Percentiles rank a stretch among this genome's conserved stretches.
Evolutionary conservation across 1,284 basidiomycete species (phyloP).

Genomic region (Tylopilus sp.): DNA sequence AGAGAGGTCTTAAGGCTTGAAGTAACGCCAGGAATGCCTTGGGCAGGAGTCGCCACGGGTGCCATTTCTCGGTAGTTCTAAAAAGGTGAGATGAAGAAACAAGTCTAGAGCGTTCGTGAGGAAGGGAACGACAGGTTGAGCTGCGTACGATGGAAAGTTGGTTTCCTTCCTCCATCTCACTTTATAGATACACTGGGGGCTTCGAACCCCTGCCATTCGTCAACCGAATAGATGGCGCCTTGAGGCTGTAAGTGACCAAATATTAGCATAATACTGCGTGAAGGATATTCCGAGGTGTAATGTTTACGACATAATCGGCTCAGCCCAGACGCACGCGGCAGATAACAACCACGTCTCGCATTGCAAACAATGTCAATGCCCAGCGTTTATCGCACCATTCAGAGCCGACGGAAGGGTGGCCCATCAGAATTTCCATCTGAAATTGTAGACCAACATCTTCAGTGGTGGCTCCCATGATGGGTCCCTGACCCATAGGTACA

Average conservation of each 20-base stretch:
- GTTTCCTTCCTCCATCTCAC: neutral
- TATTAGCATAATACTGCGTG: constrained; percentile 18
- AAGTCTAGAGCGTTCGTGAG: neutral
- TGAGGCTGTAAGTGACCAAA: constrained; percentile 21
- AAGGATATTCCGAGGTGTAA: neutral
- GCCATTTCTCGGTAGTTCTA: constrained; percentile 16
- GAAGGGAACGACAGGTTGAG: neutral
- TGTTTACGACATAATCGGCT: constrained; percentile 16
- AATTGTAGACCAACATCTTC: constrained; percentile 7
- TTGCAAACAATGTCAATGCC: neutral
- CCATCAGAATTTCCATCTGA: neutral
- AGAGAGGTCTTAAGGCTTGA: constrained; percentile 19
- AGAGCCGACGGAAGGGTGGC: neutral
- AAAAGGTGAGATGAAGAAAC: neutral
- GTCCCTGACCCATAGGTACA: neutral
- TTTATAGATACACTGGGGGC: constrained; percentile 13
- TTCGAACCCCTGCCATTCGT: neutral
- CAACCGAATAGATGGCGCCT: constrained; percentile 4
- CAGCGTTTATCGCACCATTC: constrained; percentile 5
- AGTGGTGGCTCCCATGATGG: neutral
- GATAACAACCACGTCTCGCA: neutral
- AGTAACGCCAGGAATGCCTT: neutral
- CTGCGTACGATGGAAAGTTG: neutral
- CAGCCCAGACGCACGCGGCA: constrained; percentile 11
- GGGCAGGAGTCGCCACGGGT: constrained; percentile 14